Evolutionary conservation across 805 yeast genomes (phyloP).

Genomic region (Saccharomycopsis capsularis): DNA sequence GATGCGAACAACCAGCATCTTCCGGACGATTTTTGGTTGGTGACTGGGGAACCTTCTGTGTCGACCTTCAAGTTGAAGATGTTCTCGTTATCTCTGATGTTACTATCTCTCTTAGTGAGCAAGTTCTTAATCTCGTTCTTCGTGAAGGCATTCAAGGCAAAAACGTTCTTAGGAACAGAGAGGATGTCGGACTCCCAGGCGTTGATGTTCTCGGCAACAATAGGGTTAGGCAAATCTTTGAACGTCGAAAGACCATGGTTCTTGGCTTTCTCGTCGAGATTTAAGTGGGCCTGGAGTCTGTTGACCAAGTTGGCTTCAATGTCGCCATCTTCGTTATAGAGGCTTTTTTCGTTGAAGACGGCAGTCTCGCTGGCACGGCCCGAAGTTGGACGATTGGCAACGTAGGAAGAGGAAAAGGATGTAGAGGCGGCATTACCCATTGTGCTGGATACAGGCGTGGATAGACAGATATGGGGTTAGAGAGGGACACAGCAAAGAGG

Average conservation of each 20-base stretch:
- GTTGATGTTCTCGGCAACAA: conserved; percentile 29
- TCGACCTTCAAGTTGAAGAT: conserved; percentile 39
- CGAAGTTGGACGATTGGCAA: not conserved
- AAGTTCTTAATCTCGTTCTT: conserved; percentile 28
- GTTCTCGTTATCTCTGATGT: conserved; percentile 24
- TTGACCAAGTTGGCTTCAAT: conserved; percentile 13
- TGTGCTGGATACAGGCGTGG: not conserved
- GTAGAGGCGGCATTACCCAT: conserved; percentile 17
- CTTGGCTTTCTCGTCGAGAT: conserved; percentile 7
- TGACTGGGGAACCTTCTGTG: conserved; percentile 55
- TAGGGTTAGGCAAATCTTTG: conserved; percentile 26
- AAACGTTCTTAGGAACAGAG: conserved; percentile 41
- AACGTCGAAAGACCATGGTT: conserved; percentile 17
- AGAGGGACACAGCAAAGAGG: too few species aligned
- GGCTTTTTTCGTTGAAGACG: conserved; percentile 5
- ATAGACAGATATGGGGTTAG: too few species aligned
- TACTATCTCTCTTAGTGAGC: conserved; percentile 10
- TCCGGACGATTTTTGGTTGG: conserved; percentile 71
- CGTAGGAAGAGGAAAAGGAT: not conserved
- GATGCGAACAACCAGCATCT: conserved; percentile 90
- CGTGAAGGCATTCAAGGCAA: conserved; percentile 50
- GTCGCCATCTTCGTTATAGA: conserved; percentile 4
- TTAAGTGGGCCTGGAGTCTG: conserved; percentile 16
- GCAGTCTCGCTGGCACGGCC: not conserved
- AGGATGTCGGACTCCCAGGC: conserved; percentile 42